These are phyloP conservation scores for Glycine latifolia DNA, from an alignment of 306 rosid genomes.

Conservation along the genomic window DNA sequence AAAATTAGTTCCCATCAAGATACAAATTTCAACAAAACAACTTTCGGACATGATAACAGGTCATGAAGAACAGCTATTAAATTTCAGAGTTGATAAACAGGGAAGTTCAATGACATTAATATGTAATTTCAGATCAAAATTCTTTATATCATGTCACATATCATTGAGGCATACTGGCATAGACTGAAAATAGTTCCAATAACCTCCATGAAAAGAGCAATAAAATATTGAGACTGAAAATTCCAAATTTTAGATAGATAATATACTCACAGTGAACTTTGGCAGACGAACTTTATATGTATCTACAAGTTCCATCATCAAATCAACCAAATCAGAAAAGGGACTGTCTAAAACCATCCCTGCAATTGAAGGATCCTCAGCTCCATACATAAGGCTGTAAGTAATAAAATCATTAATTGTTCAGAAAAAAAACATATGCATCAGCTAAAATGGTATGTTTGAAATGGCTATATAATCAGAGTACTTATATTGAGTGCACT, in stretches of 20 bases:
- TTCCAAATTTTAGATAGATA: slow-evolving; percentile 12
- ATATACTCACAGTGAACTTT: slow-evolving; percentile 90
- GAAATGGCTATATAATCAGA: slow-evolving; percentile 24
- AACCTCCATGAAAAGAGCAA: slow-evolving; percentile 13
- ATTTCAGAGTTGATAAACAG: slow-evolving; percentile 7
- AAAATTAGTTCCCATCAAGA: not conserved
- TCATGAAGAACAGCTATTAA: slow-evolving; percentile 4
- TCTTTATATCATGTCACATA: not conserved
- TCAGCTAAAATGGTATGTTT: slow-evolving; percentile 11
- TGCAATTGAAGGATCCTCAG: slow-evolving; percentile 99
- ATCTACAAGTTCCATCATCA: slow-evolving; percentile 99
- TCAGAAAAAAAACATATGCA: slow-evolving; percentile 36
- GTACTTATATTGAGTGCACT: slow-evolving; percentile 20
- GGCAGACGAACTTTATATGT: slow-evolving; percentile 93
- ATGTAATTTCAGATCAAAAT: slow-evolving; percentile 24
- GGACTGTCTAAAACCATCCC: slow-evolving; percentile 99
- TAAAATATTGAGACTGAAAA: slow-evolving; percentile 20
- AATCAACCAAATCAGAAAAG: slow-evolving; percentile 94
- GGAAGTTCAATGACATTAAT: slow-evolving; percentile 31
- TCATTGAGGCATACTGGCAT: not conserved
- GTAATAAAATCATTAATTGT: slow-evolving; percentile 51
- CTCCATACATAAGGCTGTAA: slow-evolving; percentile 96
- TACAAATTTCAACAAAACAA: not conserved
- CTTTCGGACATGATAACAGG: not conserved
- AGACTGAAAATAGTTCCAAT: slow-evolving; percentile 3